phyloP scores from a whole-genome alignment of 495 filamentous ascomycete species.

The Acidiella bohemica region DNA sequence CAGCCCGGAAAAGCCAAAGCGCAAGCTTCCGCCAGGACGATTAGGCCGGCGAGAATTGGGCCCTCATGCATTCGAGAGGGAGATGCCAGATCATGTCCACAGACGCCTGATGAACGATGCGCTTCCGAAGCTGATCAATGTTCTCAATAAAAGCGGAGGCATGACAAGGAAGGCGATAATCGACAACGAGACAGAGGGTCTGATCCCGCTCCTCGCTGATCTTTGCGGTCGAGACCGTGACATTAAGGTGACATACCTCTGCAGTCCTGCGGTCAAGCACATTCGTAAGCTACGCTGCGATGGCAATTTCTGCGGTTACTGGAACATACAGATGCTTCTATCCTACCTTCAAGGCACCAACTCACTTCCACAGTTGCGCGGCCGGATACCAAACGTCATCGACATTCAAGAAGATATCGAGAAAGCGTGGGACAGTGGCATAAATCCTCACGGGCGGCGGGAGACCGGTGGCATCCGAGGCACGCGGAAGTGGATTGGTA shows the following conservation, averaged over 20 bases:
- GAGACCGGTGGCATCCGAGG: slow-evolving; percentile 82
- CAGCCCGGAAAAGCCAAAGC: background rate
- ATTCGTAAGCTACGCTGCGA: slow-evolving; percentile 68
- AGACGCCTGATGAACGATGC: slow-evolving; percentile 53
- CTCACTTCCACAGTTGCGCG: slow-evolving; percentile 1
- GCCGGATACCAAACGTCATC: slow-evolving; percentile 58
- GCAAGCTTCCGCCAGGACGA: background rate
- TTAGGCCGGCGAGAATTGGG: slow-evolving; percentile 49
- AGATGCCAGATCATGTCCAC: slow-evolving; percentile 74
- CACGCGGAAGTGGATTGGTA: slow-evolving; percentile 92
- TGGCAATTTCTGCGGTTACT: slow-evolving; percentile 93
- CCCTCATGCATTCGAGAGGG: slow-evolving; percentile 69
- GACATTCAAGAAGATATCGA: slow-evolving; percentile 83
- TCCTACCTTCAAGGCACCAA: slow-evolving; percentile 57
- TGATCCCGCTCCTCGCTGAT: slow-evolving; percentile 61
- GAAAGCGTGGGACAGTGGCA: slow-evolving; percentile 74
- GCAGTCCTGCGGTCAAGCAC: slow-evolving; percentile 61
- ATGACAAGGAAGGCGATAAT: slow-evolving; percentile 34
- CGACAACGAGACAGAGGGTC: slow-evolving; percentile 50
- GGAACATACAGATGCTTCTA: slow-evolving; percentile 89
- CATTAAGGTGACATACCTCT: slow-evolving; percentile 61
- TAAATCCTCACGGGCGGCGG: slow-evolving; percentile 54
- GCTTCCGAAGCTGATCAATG: slow-evolving; percentile 41
- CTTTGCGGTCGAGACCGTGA: slow-evolving; percentile 53
- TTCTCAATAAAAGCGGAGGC: slow-evolving; percentile 38